Percentiles rank a stretch among this genome's conserved stretches.
Evolutionary conservation across 2,329 filamentous ascomycete species (phyloP).

Genomic region (Raffaelea deltoideospora): DNA sequence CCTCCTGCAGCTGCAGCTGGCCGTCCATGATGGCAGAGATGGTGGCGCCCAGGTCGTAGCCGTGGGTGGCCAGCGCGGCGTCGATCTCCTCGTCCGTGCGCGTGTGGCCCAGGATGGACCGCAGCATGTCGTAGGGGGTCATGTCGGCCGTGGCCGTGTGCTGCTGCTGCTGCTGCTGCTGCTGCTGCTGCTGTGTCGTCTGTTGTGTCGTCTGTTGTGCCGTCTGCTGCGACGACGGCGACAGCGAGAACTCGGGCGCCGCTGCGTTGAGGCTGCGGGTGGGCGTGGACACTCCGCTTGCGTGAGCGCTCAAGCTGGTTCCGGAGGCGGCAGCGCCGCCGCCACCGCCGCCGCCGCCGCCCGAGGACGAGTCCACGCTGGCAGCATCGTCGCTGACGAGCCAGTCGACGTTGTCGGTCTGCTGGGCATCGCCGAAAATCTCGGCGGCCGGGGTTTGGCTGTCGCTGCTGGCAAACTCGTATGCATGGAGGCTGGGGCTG

Average conservation of each 20-base stretch:
- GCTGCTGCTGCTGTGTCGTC: no score
- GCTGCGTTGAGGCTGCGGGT: conserved; percentile 62
- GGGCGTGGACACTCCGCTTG: no score
- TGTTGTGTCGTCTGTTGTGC: no score
- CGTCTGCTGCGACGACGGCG: conserved; percentile 43
- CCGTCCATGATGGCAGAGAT: conserved; percentile 78
- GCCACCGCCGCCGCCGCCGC: no score
- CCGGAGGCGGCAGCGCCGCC: conserved; percentile 71
- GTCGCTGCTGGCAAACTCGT: conserved; percentile 80
- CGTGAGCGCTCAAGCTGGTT: conserved; percentile 64
- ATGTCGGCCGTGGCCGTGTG: no score
- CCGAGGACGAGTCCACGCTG: conserved; percentile 60
- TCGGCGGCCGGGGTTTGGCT: conserved; percentile 66
- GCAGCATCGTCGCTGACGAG: conserved; percentile 78
- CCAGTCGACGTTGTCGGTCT: conserved; percentile 94
- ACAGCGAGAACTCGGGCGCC: conserved; percentile 57
- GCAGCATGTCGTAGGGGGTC: conserved; percentile 95
- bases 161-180: no score
- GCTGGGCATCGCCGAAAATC: conserved; percentile 72
- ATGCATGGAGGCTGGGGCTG: conserved; percentile 85
- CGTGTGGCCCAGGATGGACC: conserved; percentile 80
- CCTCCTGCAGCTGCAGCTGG: conserved; percentile 24
- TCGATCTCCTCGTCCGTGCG: conserved; percentile 91
- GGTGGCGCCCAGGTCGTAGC: conserved; percentile 86
- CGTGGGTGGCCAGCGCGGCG: conserved; percentile 71